These are phyloP conservation scores for Suillus ampliporus DNA, from an alignment of 768 basidiomycete species.

Conservation along the genomic window DNA sequence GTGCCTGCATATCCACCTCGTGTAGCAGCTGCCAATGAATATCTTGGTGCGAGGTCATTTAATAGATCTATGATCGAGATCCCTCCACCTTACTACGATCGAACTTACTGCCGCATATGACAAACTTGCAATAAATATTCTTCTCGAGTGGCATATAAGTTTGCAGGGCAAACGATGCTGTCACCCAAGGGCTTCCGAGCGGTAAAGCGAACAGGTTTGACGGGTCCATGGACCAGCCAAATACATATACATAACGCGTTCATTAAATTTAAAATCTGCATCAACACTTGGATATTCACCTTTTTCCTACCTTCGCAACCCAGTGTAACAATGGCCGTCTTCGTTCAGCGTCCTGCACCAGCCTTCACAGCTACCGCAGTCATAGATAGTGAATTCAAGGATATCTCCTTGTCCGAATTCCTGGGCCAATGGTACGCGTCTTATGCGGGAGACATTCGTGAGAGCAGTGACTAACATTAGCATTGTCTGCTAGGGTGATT, in stretches of 20 bases:
- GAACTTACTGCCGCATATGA: no score
- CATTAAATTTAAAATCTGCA: constrained; percentile 14
- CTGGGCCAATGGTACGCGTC: constrained; percentile 78
- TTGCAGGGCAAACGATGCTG: no score
- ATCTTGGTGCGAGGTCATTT: no score
- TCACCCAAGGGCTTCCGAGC: no score
- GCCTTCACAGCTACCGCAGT: constrained; percentile 78
- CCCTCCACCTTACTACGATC: no score
- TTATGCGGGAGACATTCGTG: constrained; percentile 11
- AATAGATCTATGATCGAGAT: no score
- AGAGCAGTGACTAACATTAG: constrained; percentile 4
- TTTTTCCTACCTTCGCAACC: neutral
- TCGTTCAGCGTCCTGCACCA: constrained; percentile 87
- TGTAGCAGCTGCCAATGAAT: no score
- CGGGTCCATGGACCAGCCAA: constrained; percentile 16
- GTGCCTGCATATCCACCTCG: no score
- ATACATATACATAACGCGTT: constrained; percentile 37
- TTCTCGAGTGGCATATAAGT: no score
- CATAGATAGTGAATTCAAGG: constrained; percentile 76
- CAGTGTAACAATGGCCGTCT: constrained; percentile 43
- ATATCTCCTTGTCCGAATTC: constrained; percentile 75
- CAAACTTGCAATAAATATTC: no score
- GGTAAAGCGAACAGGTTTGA: no score
- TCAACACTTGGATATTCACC: constrained; percentile 14
- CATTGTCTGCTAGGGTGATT: constrained; percentile 68